Conservation (phyloP, 116 monocot species). For the Iris pallida region DNA sequence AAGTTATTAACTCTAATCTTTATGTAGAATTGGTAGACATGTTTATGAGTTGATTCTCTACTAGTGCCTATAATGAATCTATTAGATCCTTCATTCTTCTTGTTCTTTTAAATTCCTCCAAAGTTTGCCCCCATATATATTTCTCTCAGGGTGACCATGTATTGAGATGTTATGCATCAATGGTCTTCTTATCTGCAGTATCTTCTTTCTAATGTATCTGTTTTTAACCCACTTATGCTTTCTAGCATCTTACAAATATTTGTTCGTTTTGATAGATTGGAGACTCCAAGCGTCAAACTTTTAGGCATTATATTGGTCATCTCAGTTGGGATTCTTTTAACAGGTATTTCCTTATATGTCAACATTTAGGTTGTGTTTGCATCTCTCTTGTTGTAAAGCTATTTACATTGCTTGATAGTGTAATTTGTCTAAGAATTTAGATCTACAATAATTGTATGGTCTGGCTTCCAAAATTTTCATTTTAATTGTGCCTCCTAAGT, state of each 20-base stretch:
- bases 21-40: too few species aligned
- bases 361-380: background rate
- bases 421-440: background rate
- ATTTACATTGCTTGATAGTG: background rate
- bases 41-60: too few species aligned
- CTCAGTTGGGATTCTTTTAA: constrained; percentile 81
- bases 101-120: too few species aligned
- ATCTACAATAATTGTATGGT: background rate
- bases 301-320: constrained; percentile 86
- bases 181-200: too few species aligned
- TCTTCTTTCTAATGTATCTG: background rate
- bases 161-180: too few species aligned
- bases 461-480: background rate
- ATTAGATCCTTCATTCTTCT: too few species aligned
- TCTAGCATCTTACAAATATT: background rate
- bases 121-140: too few species aligned
- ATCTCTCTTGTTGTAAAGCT: background rate
- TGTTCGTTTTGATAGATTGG: constrained; percentile 54
- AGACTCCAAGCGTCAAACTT: constrained; percentile 80
- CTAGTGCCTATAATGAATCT: too few species aligned
- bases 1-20: too few species aligned
- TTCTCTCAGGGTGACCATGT: too few species aligned
- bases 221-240: background rate
- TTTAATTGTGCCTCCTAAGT: background rate
- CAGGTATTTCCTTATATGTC: constrained; percentile 43